Base-by-base conservation (phyloP, 768 basidiomycete genomes). In the Podaxis carcinomalis region DNA sequence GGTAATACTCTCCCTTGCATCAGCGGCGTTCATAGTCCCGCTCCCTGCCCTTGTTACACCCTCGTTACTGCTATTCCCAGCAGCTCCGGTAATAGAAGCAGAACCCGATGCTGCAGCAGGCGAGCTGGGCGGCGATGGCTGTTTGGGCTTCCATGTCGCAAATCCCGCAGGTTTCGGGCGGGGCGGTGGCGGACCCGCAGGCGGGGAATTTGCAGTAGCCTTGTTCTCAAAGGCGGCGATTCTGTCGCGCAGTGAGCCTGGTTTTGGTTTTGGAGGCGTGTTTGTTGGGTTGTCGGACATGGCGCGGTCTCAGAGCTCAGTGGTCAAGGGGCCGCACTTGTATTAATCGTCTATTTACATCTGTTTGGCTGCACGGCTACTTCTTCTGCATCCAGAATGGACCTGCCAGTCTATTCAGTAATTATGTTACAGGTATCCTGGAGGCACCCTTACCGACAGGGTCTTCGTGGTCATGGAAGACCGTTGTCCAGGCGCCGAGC, bases 221-320 rank as follows among this genome's bases (percentile, higher is more conserved):
- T 83, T 81, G 69, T 86, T 85, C 80, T 94, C 92, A 71, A 94
- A 93, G 11, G 90, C 91, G 13, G 92, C 92, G 73, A 94, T 94
- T 69, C 92, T 85, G 77, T 94, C 92, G 69, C 89, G 86, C 71
- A 94, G 77, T 6, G 92, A 93, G 42, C 90, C 89, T 11, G 81
- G 80, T 70, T 90, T 91, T 42, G 83, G 83, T 66, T 82, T 87
- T 36, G 85, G 78, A 3, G 85, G 80, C 7, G 82, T 71, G 13
- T 80, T 72, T 65, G 70, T 62, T 32, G 32, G 32, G 62, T 80
- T 75, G 72, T 87, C 86, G 69, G 86, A 83, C 88, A 89, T 89
- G 56, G 66, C 65, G 13, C 7, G 27, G 35, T 49, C 25, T 49
- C 9, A 37, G 42, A n/a, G 44, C 23, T 35, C 23, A 27, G 32